These are phyloP conservation scores for Rutstroemia sp. DNA, from an alignment of 2,329 filamentous ascomycete species.

Conservation along the genomic window DNA sequence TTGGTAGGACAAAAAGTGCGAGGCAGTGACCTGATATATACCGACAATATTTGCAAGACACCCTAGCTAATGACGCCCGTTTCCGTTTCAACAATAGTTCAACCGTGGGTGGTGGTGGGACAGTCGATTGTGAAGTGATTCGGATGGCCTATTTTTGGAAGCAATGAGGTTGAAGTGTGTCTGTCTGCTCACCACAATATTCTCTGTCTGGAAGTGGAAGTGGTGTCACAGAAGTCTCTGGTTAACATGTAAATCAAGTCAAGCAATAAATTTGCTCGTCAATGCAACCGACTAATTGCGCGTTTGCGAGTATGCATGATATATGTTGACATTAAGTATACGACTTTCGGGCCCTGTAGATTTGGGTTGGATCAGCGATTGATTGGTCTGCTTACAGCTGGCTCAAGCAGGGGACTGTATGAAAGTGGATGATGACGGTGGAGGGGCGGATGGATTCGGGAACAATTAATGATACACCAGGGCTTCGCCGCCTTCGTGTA, in stretches of 20 bases:
- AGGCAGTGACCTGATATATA: not conserved
- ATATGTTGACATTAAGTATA: conserved; percentile 5
- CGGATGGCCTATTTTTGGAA: conserved; percentile 49
- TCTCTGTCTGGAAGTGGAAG: conserved; percentile 47
- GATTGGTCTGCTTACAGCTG: conserved; percentile 2
- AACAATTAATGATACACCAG: not conserved
- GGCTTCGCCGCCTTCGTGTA: not conserved
- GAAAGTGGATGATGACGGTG: conserved; percentile 1
- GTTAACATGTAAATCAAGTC: conserved; percentile 42
- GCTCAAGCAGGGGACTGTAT: conserved; percentile 7
- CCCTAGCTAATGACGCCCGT: conserved; percentile 64
- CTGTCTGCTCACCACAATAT: conserved; percentile 65
- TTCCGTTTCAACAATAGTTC: conserved; percentile 35
- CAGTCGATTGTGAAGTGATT: not conserved
- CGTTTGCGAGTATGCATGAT: conserved; percentile 7
- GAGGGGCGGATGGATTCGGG: not conserved
- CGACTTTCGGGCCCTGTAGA: not conserved
- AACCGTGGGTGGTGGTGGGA: conserved; percentile 38
- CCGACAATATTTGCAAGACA: conserved; percentile 57
- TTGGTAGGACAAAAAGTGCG: not conserved
- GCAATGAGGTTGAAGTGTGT: conserved; percentile 59
- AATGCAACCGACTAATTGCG: not conserved
- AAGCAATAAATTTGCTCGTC: not conserved
- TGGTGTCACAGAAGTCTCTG: conserved; percentile 62
- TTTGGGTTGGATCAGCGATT: not conserved